Evolutionary conservation across 2,329 filamentous ascomycete species (phyloP), one percentile per base, ranked within the genome.

Genomic region (Mycocentrospora acerina): DNA sequence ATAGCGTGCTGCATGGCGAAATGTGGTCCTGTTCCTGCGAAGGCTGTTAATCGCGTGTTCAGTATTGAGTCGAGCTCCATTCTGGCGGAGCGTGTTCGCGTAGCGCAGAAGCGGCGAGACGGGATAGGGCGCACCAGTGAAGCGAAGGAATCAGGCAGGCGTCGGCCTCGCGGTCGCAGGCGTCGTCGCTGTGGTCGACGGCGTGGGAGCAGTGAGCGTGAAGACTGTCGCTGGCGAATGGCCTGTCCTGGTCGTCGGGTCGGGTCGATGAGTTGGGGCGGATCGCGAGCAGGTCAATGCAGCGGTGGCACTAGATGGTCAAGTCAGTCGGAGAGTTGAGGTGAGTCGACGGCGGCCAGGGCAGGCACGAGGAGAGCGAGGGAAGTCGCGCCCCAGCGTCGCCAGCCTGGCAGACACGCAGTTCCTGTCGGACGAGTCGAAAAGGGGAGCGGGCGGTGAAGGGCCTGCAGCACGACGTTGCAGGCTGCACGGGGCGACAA

Each of bases 51-150:
- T 65, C 62, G 66, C 64, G 64, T 59, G 64, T 69, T 69, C 59
- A 70, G 59, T 51, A 70, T 69, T 38, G 58, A 68, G 49, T 63
- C 65, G 39, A 70, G 53, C 55, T 70, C 65, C 67, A 69, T 70
- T 37, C 43, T 35, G 43, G 43, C 42, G 41, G 37, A 42, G 52
- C 44, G 44, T 35, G 44, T 46, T 45, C 47, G 51, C 49, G 54
- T 57, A 40, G 52, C 43, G 44, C 37, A 39, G 44, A 34, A 34
- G 18, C 24, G 42, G 42, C 37, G 40, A 41, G 40, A 60, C 55
- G 55, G 55, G 52, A 53, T 52, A 48, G 55, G 51, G 58, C 60
- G 62, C 59, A 64, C 61, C 60, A 59, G 44, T 52, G 42, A 49
- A 39, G 40, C 13, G 37, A 48, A 44, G 47, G 47, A 22, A 48